Base-by-base conservation (phyloP, 2,329 filamentous ascomycete species). In the Fusarium sp. region DNA sequence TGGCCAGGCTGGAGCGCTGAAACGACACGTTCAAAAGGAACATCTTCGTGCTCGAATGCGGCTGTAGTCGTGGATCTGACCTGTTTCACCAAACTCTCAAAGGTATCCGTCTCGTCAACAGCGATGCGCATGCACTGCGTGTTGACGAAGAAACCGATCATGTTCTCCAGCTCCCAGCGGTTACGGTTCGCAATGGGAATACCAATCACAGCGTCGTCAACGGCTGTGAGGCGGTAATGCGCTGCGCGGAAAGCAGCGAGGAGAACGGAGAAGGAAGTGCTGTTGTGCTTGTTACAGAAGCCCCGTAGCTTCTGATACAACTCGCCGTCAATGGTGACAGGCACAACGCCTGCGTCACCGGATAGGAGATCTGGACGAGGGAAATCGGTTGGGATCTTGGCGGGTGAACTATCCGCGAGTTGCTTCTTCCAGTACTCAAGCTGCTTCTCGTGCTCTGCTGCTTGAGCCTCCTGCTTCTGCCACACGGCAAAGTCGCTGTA, bases 81-180 rank as follows among this genome's bases (percentile, higher is more conserved):
- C 14, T 74, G 69, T 0, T 26, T 23, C 0, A 74, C 46, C 3
- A 74, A 7, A 0, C 32, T 47, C 2, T 52, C 40, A 19, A 75
- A 75, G 0, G 61, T 59, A 7, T 65, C 50, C 1, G 63, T 36
- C 8, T 62, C 50, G 8, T 60, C 28, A 3, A 75, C 14, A 2
- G 21, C 43, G 36, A 74, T 55, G n/a, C 72, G 57, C 21, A 75
- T 65, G 14, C 72, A 73, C 32, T 75, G 74, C 0, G 65, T 54
- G 28, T 73, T 74, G 43, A 74, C 73, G 17, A 75, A 74, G 60
- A 71, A 72, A 1, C 71, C 73, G 9, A 74, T 65, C 0, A 72
- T 62, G 14, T 69, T 46, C 24, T 69, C 52, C 1, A 70, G 4
- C 11, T 73, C 71, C 15, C 40, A 45, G 1, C 59, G 36, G 9